Base-by-base conservation (phyloP, 768 basidiomycete genomes). In the Crassisporium funariophilum region DNA sequence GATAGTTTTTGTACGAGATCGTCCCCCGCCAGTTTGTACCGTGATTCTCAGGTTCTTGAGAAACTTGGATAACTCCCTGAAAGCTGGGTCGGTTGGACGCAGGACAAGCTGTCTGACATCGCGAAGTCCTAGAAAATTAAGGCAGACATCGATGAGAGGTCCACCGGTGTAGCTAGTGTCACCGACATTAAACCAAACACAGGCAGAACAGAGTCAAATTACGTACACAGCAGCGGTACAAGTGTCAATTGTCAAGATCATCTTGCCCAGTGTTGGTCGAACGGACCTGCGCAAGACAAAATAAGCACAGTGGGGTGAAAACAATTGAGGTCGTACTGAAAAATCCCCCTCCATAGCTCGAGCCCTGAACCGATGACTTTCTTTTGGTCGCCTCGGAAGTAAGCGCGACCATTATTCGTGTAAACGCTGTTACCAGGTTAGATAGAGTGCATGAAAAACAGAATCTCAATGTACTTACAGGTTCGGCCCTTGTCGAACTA, bases 321-420 rank as follows among this genome's bases (percentile, higher is more conserved):
- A 5, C 2, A 19, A 55, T 73, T 21, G 5, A 2, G 29, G 10
- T 29, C 29, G 5, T 44, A 81, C 80, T 79, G 78, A 45, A 72
- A 80, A 34, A 68, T 78, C 0, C 80, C 80, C 6, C 71, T 63
- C 63, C 76, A 72, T 0, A 81, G 47, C 29, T 77, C 74, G 0
- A 82, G 53, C 2, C 70, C 71, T 3, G 52, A 46, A 2, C 41
- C 35, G 10, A 53, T 41, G 4, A 37, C 5, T 8, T 39, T 10
- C 2, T 22, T 53, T 16, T 43, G 44, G 2, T 23, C 40, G 5
- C 39, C 50, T 3, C 52, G 49, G 33, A 79, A 81, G 48, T 74
- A 80, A 0, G 78, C 72, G 2, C 62, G 65, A 0, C 70, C 69
- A 20, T 78, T 80, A 50, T 77, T 75, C 0, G 72, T 67, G 38